phyloP scores from a whole-genome alignment of 495 filamentous ascomycete genomes.

The Saxophila tyrrhenica region DNA sequence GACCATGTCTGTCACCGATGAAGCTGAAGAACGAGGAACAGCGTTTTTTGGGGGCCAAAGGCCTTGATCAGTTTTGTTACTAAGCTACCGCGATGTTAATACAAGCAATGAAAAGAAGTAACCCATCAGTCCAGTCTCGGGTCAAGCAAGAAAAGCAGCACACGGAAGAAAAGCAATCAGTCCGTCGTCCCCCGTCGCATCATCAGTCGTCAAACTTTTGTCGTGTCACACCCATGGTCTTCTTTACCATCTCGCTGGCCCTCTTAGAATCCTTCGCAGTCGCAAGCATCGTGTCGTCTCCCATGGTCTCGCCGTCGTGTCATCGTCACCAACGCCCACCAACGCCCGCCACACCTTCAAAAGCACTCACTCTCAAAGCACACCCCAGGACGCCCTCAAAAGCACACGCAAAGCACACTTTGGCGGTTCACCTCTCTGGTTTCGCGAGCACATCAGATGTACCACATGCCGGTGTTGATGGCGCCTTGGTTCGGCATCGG shows the following conservation, averaged over 20 bases:
- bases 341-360: no score
- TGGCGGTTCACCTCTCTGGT: no score
- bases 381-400: no score
- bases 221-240: neutral
- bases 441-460: constrained; percentile 29
- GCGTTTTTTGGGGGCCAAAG: neutral
- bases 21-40: neutral
- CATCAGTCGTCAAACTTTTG: no score
- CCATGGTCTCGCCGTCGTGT: neutral
- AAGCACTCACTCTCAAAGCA: no score
- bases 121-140: constrained; percentile 1
- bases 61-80: neutral
- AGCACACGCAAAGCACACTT: no score
- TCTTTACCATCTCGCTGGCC: neutral
- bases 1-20: no score
- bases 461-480: constrained; percentile 33
- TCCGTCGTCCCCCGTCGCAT: no score
- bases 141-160: neutral
- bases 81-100: neutral
- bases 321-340: neutral
- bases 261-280: neutral
- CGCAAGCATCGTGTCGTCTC: neutral
- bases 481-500: constrained; percentile 24
- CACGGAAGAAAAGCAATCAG: neutral
- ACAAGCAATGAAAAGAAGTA: neutral